Conservation (phyloP, 2,329 filamentous ascomycete species). For the Chaetomium strumarium region DNA sequence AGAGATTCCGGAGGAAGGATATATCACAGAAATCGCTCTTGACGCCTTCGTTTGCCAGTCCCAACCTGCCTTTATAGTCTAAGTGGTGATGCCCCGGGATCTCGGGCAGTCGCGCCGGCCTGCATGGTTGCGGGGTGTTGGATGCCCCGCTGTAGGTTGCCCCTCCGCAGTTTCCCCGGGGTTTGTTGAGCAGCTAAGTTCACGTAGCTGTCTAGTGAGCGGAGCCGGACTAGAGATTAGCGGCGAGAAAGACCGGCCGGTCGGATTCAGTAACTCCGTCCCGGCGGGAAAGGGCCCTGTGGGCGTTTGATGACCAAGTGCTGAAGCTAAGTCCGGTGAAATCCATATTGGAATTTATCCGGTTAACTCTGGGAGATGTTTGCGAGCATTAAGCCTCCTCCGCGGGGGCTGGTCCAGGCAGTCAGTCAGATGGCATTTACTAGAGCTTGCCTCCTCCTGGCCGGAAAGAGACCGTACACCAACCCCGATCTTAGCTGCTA, state of each 20-base stretch:
- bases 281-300: background rate
- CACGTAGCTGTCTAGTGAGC: background rate
- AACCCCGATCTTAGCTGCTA: too few species aligned
- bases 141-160: background rate
- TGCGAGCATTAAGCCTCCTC: too few species aligned
- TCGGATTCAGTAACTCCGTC: background rate
- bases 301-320: background rate
- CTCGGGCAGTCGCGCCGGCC: background rate
- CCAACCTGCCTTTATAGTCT: background rate
- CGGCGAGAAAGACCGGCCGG: too few species aligned
- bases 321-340: background rate
- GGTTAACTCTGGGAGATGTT: too few species aligned
- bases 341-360: too few species aligned
- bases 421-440: too few species aligned
- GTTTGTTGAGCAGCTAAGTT: background rate
- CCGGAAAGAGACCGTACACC: too few species aligned
- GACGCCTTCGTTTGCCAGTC: background rate
- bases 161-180: background rate
- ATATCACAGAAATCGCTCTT: background rate
- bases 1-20: background rate
- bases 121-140: slow-evolving; percentile 7
- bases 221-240: background rate
- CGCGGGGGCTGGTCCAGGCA: too few species aligned
- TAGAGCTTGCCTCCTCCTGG: too few species aligned
- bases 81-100: background rate